Base-by-base conservation (phyloP, 352 stramenopile genomes). In the Pseudoperonospora humuli region DNA sequence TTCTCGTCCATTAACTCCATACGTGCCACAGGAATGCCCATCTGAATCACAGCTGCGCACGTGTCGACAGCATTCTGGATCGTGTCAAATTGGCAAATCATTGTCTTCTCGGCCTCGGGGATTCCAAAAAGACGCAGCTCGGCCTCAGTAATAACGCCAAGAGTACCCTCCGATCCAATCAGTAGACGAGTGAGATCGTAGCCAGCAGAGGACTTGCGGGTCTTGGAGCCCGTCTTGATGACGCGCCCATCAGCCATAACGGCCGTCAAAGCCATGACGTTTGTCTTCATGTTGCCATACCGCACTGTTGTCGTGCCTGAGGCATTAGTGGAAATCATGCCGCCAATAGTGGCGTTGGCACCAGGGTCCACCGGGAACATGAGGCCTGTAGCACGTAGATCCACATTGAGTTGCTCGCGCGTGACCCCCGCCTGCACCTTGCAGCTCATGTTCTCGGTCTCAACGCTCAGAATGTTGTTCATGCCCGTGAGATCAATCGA, bases 361-460 rank as follows among this genome's bases (percentile, higher is more conserved):
- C 95, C 95, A 1, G 95, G 96, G 58, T 98, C 96, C n/a, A 99
- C 87, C 5, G 95, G 76, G 62, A 98, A 99, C 63, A 95, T 93
- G 37, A 97, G 75, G 6, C 91, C 93, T 14, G 84, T 93, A 9
- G 79, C 75, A 6, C 75, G 75, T 31, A 96, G 55, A 33, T 86
- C 69, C 32, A 83, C 68, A 57, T 98, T 97, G 9, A 98, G 66
- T 50, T 92, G 73, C 48, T 95, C 80, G 21, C 93, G 74, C 25
- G 92, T 97, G n/a, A 98, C 80, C 8, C 95, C 95, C 21, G 93
- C 83, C 44, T 98, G 76, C 19, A 98, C 93, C 23, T 72, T 86
- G 43, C 91, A 92, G 64, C 96, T 82, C 65, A 92, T 84, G 53
- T 95, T 86, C 42, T 93, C 75, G 14, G 67, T 61, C 37, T 91